Evolutionary conservation across 176 grass and related monocot genomes (phyloP).

Genomic region (Chrysopogon serrulatus): DNA sequence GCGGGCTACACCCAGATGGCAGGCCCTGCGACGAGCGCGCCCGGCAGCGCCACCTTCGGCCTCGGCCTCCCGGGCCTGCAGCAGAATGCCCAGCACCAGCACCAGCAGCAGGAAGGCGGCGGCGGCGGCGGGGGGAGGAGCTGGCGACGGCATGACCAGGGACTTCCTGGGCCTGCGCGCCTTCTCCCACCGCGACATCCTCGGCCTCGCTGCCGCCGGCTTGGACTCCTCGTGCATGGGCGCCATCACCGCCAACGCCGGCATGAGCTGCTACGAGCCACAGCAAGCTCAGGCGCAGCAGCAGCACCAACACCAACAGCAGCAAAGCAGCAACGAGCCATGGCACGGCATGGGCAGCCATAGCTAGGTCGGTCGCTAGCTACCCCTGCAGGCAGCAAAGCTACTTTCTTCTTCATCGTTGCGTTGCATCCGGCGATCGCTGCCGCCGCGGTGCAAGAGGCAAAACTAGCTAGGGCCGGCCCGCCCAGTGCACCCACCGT

Average conservation of each 20-base stretch:
- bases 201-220: slow-evolving; percentile 64
- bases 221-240: slow-evolving; percentile 66
- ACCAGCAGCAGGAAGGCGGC: slow-evolving; percentile 21
- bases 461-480: slow-evolving; percentile 19
- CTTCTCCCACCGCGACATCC: slow-evolving; percentile 67
- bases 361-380: slow-evolving; percentile 9
- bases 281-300: not conserved
- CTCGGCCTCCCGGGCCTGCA: slow-evolving; percentile 39
- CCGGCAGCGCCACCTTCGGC: not conserved
- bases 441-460: not conserved
- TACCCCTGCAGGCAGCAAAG: not conserved
- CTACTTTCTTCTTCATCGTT: not conserved
- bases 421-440: slow-evolving; percentile 1
- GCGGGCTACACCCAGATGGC: slow-evolving; percentile 57
- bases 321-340: slow-evolving; percentile 33
- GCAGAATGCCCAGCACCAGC: not conserved
- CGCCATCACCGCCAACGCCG: slow-evolving; percentile 8
- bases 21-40: slow-evolving; percentile 6
- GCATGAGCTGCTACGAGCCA: slow-evolving; percentile 32
- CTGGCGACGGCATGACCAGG: slow-evolving; percentile 59
- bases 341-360: slow-evolving; percentile 47
- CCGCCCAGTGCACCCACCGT: not conserved
- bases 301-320: slow-evolving; percentile 32
- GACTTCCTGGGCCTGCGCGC: slow-evolving; percentile 90
- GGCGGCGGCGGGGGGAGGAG: not conserved